Evolutionary conservation across 768 basidiomycete genomes (phyloP), one percentile per base, ranked within the genome.

Genomic region (Tricholomella constricta): DNA sequence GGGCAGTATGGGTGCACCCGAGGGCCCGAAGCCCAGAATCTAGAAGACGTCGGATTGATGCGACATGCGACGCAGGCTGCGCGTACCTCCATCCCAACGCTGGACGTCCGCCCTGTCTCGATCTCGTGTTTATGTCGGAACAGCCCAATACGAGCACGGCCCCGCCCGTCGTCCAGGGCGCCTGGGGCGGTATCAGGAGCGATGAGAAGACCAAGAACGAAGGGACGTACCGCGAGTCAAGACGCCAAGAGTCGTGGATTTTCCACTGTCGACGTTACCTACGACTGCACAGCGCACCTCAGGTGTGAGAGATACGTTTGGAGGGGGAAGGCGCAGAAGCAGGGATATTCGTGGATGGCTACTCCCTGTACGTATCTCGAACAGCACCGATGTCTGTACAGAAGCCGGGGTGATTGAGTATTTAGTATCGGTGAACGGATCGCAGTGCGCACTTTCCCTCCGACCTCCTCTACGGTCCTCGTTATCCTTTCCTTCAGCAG

Each of bases 101-200:
- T 93, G 20, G 91, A 94, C 0, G 97, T 99, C 45, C 97, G 77
- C 6, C 96, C 96, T 17, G 89, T 94, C 73, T 98, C 97, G 48
- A 98, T 78, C 70, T 99, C 97, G 64, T 99, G 97, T 67, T 98
- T 97, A 67, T 99, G 97, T 49, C 96, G 79, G 70, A 98, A 98
- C 7, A 99, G 74, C 3, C 87, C 85, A 4, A 98, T 89, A 47
- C 96, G 89, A 0, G 89, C 89, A 45, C 83, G 81, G 1, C 88
- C 89, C 67, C 88, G 75, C 23, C 91, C 90, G 62, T 94, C 91
- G 61, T 94, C 91, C 47, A 92, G 72, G 17, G 80, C 79, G 46
- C 89, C 88, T 91, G 48, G 14, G 10, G 35, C 54, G 46, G 54
- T 69, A 6, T 6, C 29, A 14, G 10, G 31, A 32, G 31, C 37